Conservation (phyloP, 345 rosid species). For the Trapa incisa region DNA sequence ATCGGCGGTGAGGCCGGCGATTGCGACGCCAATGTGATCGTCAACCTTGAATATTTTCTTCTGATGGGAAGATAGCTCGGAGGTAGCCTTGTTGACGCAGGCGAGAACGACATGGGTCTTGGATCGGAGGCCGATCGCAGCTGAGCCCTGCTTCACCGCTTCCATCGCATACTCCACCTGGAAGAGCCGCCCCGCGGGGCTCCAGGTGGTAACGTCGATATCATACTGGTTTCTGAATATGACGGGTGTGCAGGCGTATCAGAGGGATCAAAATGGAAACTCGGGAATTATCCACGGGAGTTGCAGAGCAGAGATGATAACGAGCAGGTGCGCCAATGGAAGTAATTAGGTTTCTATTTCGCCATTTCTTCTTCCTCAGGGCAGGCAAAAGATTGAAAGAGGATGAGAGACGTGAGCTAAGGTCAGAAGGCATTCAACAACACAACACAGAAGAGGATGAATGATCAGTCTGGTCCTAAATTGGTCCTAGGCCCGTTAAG, state of each 20-base stretch:
- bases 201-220: constrained; percentile 98
- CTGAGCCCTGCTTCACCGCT: constrained; percentile 98
- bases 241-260: neutral
- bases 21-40: constrained; percentile 95
- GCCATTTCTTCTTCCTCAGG: constrained; percentile 12
- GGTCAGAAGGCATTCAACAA: constrained; percentile 4
- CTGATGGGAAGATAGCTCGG: constrained; percentile 95
- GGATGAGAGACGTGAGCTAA: neutral
- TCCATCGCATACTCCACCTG: constrained; percentile 99
- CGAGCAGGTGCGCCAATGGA: constrained; percentile 6
- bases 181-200: constrained; percentile 89
- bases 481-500: neutral
- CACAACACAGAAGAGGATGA: neutral
- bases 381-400: neutral
- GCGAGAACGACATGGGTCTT: constrained; percentile 83
- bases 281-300: too few species aligned
- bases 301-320: neutral
- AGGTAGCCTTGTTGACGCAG: constrained; percentile 86
- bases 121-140: constrained; percentile 99
- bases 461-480: neutral
- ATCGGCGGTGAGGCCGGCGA: constrained; percentile 95
- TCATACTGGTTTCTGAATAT: constrained; percentile 99
- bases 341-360: constrained; percentile 2
- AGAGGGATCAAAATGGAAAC: neutral
- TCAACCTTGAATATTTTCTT: constrained; percentile 97